Evolutionary conservation across 1,284 basidiomycete species (phyloP).

Genomic region (Apiotrichum gracile): DNA sequence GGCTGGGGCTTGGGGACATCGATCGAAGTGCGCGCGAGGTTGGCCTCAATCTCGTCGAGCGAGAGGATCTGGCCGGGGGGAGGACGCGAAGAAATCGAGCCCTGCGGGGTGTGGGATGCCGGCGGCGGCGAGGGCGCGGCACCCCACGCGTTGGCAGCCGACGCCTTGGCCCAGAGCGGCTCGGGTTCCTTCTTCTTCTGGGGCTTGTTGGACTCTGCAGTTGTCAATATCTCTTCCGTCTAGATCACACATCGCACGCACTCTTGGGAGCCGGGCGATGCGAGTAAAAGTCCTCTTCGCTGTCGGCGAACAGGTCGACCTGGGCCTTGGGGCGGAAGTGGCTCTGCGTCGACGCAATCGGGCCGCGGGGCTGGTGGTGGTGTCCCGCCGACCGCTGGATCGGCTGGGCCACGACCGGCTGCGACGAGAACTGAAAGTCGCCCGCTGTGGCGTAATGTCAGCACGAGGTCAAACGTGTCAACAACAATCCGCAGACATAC

Average conservation of each 20-base stretch:
- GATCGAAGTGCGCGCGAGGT: constrained; percentile 56
- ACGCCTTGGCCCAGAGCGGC: constrained; percentile 31
- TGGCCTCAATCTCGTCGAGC: constrained; percentile 87
- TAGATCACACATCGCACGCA: constrained; percentile 17
- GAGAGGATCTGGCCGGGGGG: constrained; percentile 59
- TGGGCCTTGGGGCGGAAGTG: constrained; percentile 37
- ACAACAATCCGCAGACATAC: constrained; percentile 50
- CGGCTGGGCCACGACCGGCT: constrained; percentile 9
- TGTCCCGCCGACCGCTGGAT: constrained; percentile 12
- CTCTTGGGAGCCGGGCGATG: constrained; percentile 31
- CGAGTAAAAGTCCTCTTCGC: constrained; percentile 47
- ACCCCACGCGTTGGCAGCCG: constrained; percentile 48
- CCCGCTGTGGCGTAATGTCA: constrained; percentile 56
- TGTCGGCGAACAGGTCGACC: constrained; percentile 44
- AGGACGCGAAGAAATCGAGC: constrained; percentile 41
- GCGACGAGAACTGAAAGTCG: constrained; percentile 78
- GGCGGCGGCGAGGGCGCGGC: constrained; percentile 22
- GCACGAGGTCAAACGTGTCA: neutral
- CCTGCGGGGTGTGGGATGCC: constrained; percentile 7
- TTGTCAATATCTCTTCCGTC: neutral
- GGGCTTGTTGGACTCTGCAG: constrained; percentile 8
- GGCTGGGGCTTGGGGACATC: constrained; percentile 8
- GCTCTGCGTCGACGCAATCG: constrained; percentile 36
- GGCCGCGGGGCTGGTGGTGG: constrained; percentile 14
- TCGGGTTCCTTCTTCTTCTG: constrained; percentile 21